A percentile compares a stretch with the other conserved stretches of the same genome.
Evolutionary conservation across 2,329 filamentous ascomycete genomes (phyloP).

Genomic region (Tolypocladium tropicale): DNA sequence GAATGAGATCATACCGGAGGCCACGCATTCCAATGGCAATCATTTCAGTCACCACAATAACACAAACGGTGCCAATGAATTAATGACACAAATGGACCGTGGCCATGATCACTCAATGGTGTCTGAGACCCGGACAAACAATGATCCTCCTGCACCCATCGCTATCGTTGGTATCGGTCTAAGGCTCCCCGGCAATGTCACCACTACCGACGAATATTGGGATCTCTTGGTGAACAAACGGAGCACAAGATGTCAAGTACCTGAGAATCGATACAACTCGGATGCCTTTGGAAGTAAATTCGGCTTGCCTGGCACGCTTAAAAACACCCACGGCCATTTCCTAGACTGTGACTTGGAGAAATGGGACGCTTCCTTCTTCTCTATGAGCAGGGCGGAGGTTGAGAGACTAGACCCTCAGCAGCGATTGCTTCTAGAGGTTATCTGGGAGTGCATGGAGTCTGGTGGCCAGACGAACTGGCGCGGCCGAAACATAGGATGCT

Average conservation of each 20-base stretch:
- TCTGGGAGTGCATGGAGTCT: slow-evolving; percentile 15
- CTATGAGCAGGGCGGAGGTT: slow-evolving; percentile 15
- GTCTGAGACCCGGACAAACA: neutral
- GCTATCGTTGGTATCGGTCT: slow-evolving; percentile 22
- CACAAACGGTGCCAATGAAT: neutral
- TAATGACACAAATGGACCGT: neutral
- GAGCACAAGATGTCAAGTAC: slow-evolving; percentile 13
- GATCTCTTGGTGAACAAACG: slow-evolving; percentile 18
- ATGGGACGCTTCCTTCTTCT: slow-evolving; percentile 22
- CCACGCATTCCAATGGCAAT: neutral
- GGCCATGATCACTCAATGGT: neutral
- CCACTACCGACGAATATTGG: slow-evolving; percentile 16
- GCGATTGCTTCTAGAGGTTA: slow-evolving; percentile 15
- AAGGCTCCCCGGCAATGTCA: slow-evolving; percentile 19
- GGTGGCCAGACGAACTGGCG: slow-evolving; percentile 14
- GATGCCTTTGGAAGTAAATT: slow-evolving; percentile 10
- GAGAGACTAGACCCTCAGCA: slow-evolving; percentile 20
- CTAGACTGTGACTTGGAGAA: slow-evolving; percentile 12
- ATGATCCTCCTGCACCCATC: slow-evolving; percentile 10
- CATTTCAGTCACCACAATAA: neutral
- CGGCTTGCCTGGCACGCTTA: slow-evolving; percentile 1
- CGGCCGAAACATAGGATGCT: slow-evolving; percentile 16
- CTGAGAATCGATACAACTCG: slow-evolving; percentile 15
- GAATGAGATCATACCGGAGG: neutral
- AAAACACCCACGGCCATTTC: slow-evolving; percentile 13